These are phyloP conservation scores for Botrytis fabae DNA, from an alignment of 2,329 filamentous ascomycete species.

Conservation along the genomic window DNA sequence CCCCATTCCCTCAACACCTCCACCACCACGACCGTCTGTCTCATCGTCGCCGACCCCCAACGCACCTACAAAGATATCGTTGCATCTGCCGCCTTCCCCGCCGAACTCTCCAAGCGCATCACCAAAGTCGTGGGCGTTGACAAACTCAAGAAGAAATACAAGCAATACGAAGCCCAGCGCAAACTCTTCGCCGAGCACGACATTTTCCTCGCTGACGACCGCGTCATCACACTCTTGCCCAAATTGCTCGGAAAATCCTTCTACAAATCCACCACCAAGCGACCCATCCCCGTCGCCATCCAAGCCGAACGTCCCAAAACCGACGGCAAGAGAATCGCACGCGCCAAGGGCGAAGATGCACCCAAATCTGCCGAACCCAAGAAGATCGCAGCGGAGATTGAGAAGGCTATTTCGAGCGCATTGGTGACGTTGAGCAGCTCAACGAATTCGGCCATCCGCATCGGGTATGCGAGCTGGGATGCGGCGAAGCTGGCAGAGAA, in stretches of 20 bases:
- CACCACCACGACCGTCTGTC: constrained; percentile 70
- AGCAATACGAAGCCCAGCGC: constrained; percentile 82
- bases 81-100: constrained; percentile 69
- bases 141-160: constrained; percentile 88
- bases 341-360: constrained; percentile 49
- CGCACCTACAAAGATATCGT: constrained; percentile 88
- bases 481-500: constrained; percentile 79
- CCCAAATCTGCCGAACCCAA: constrained; percentile 48
- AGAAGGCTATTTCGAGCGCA: constrained; percentile 73
- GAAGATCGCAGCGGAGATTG: constrained; percentile 77
- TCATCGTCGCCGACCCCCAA: constrained; percentile 81
- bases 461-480: constrained; percentile 74
- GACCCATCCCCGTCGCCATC: constrained; percentile 80
- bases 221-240: constrained; percentile 74
- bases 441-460: constrained; percentile 75
- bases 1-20: constrained; percentile 74
- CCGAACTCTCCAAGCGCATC: constrained; percentile 64
- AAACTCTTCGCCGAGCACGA: constrained; percentile 86
- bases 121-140: constrained; percentile 76
- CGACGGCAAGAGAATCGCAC: constrained; percentile 58
- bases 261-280: constrained; percentile 79
- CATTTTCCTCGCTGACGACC: constrained; percentile 88
- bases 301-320: constrained; percentile 61
- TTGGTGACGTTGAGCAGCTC: constrained; percentile 78
- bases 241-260: constrained; percentile 86